Percentiles rank a stretch among this genome's conserved stretches.
Conservation (phyloP, 1,284 basidiomycete genomes). For the Coniophora puteana region DNA sequence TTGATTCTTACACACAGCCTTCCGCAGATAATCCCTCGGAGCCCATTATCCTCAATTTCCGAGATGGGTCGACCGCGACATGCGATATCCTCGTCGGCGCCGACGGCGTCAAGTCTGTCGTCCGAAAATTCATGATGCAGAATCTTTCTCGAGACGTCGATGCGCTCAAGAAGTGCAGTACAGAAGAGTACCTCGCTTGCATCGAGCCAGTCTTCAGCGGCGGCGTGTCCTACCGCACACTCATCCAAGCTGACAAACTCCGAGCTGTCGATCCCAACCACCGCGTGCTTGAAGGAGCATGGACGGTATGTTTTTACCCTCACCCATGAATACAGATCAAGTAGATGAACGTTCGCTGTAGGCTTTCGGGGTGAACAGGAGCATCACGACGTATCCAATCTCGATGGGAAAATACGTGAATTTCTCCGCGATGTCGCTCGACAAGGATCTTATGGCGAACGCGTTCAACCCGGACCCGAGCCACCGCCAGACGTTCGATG, state of each 20-base stretch:
- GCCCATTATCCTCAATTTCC: conserved; percentile 35
- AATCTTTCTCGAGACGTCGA: no score
- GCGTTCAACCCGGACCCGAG: conserved; percentile 17
- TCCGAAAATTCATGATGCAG: conserved; percentile 36
- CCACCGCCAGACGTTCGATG: conserved; percentile 17
- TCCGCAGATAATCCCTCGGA: no score
- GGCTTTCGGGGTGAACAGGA: conserved; percentile 17
- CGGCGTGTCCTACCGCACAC: conserved; percentile 34
- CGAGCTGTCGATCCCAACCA: conserved; percentile 31
- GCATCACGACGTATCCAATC: conserved; percentile 24
- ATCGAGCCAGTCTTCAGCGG: conserved; percentile 41
- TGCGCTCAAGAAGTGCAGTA: no score
- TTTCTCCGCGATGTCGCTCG: conserved; percentile 27
- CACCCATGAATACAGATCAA: neutral
- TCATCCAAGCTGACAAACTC: conserved; percentile 34
- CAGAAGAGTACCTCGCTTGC: conserved; percentile 18
- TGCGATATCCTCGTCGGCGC: conserved; percentile 49
- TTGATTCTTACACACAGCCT: conserved; percentile 34
- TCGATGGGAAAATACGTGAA: conserved; percentile 28
- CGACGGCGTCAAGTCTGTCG: conserved; percentile 49
- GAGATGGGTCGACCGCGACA: conserved; percentile 36
- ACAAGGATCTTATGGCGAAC: conserved; percentile 22
- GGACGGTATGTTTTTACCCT: no score
- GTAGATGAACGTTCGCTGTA: no score
- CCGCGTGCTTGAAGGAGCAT: conserved; percentile 24